Percentiles rank a stretch among this genome's conserved stretches.
phyloP scores from a whole-genome alignment of 495 filamentous ascomycete species.

The Evansstolkia leycettana region DNA sequence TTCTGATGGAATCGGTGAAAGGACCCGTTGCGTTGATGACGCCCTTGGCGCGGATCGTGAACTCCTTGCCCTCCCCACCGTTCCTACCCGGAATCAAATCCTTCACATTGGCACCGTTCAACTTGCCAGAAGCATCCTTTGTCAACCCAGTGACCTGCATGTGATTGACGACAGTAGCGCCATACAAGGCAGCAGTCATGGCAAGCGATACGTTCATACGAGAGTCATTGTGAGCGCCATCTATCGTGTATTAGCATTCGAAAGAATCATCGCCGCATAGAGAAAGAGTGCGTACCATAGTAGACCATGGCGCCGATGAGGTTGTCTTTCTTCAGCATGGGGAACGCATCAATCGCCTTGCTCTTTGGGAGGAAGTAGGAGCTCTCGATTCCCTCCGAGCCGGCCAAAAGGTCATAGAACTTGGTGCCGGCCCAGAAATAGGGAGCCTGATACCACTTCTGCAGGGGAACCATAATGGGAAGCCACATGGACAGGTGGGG shows the following conservation, averaged over 20 bases:
- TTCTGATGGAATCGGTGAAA: constrained; percentile 85
- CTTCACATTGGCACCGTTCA: constrained; percentile 68
- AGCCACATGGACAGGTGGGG: constrained; percentile 92
- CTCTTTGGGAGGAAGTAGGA: constrained; percentile 94
- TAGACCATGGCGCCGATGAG: constrained; percentile 89
- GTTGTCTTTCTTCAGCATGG: constrained; percentile 86
- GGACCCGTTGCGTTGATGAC: constrained; percentile 96
- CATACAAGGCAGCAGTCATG: constrained; percentile 91
- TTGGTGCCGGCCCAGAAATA: constrained; percentile 98
- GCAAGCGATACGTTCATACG: constrained; percentile 96
- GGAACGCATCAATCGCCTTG: constrained; percentile 90
- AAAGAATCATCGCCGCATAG: not conserved
- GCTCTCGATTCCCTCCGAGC: constrained; percentile 91
- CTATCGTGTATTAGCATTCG: constrained; percentile 22
- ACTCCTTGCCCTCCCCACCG: constrained; percentile 42
- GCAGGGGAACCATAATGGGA: constrained; percentile 92
- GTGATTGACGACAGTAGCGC: constrained; percentile 86
- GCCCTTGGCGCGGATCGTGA: constrained; percentile 75
- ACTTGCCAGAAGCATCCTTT: constrained; percentile 67
- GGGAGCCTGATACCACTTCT: constrained; percentile 94
- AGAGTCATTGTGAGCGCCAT: constrained; percentile 96
- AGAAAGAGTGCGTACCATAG: constrained; percentile 46
- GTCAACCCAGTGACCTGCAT: constrained; percentile 74
- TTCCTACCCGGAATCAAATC: constrained; percentile 56
- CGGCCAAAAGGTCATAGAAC: constrained; percentile 86